Base-by-base conservation (phyloP, 352 stramenopile species). In the Phytopythium montanum region DNA sequence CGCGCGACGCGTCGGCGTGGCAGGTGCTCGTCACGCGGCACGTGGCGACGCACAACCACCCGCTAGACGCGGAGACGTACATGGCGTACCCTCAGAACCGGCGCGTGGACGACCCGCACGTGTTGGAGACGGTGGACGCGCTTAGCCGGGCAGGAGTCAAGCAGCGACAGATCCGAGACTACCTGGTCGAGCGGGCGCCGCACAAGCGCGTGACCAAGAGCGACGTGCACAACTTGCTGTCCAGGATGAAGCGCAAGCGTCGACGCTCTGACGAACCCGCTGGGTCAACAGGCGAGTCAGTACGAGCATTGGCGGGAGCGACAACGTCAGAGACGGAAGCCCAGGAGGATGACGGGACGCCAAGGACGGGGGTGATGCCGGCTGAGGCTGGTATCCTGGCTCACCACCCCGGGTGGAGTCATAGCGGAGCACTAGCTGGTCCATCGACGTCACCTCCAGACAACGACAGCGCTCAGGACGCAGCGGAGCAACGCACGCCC, bases 11-110 rank as follows among this genome's bases (percentile, higher is more conserved):
- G 5, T 50, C 31, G 14, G 34, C 42, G 34, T 66, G 60, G 60
- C 46, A 66, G 38, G 60, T 66, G 39, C 34, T 66, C 8, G 60
- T 66, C 34, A 62, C 60, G 13, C 33, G 55, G 7, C 60, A 66
- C 38, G 39, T 54, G 19, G 28, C 25, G 26, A 54, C 18, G 34
- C 60, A 66, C 36, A 66, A 66, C 46, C 60, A 66, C 29, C 45
- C 60, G 23, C 53, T 66, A 21, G 45, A 61, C 38, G 41, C 45
- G 12, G 48, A 66, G 41, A 59, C 54, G 58, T 48, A 46, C 54
- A 56, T 55, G 36, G 10, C 53, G 36, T 66, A 66, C 48, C 54
- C 54, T 12, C 45, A 59, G 48, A 61, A 61, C 31, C 60, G 60
- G 14, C 60, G 60, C 18, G 54, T 66, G 36, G n/a, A 62, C 13